These are phyloP conservation scores for Immersiella caudata DNA, from an alignment of 495 filamentous ascomycete genomes.

Conservation along the genomic window DNA sequence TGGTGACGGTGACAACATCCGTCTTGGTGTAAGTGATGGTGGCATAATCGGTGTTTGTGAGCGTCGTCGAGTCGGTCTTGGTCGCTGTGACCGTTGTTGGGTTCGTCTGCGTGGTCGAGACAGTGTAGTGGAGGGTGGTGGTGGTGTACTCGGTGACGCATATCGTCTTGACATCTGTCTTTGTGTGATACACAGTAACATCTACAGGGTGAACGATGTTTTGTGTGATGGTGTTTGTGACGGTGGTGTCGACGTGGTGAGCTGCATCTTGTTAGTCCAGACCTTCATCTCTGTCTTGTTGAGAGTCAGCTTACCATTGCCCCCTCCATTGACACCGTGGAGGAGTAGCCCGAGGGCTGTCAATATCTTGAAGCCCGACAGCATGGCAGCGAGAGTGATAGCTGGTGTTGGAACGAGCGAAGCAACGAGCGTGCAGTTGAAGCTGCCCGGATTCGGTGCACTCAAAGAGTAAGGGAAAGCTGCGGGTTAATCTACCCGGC, in stretches of 20 bases:
- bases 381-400: constrained; percentile 10
- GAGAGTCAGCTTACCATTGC: background rate
- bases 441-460: background rate
- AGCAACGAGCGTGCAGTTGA: constrained; percentile 13
- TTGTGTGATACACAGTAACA: constrained; percentile 10
- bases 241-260: constrained; percentile 12
- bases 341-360: constrained; percentile 13
- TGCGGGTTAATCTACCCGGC: constrained; percentile 2
- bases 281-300: background rate
- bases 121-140: constrained; percentile 11
- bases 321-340: background rate
- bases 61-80: background rate
- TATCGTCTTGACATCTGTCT: background rate
- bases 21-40: constrained; percentile 22
- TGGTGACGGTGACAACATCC: constrained; percentile 14
- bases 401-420: constrained; percentile 1
- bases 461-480: background rate
- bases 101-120: background rate
- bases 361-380: constrained; percentile 1
- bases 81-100: constrained; percentile 7
- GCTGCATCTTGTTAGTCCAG: constrained; percentile 17
- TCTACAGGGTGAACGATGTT: background rate
- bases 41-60: constrained; percentile 11
- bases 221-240: constrained; percentile 12
- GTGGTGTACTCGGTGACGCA: constrained; percentile 16